Percentiles rank a stretch among this genome's conserved stretches.
These are phyloP conservation scores for Russula compacta DNA, from an alignment of 768 basidiomycete genomes.

Conservation along the genomic window DNA sequence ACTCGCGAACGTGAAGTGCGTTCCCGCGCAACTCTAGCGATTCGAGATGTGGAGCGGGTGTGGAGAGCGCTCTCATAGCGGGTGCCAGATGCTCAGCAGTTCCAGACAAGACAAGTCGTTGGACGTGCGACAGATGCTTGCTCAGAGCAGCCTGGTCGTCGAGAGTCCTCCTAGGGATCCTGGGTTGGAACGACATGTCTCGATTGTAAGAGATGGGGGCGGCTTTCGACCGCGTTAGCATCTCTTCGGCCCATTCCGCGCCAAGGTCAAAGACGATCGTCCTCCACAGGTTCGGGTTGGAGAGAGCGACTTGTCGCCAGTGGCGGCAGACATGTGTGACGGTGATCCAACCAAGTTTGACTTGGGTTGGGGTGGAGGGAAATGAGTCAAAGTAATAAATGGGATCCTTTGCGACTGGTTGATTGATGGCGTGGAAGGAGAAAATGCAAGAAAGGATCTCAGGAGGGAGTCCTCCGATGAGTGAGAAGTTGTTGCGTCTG, in stretches of 20 bases:
- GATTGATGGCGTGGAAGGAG: neutral
- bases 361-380: neutral
- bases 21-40: neutral
- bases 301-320: constrained; percentile 3
- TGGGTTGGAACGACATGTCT: neutral
- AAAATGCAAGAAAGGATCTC: constrained; percentile 2
- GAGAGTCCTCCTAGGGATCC: neutral
- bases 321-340: constrained; percentile 2
- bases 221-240: neutral
- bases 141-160: neutral
- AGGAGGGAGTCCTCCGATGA: constrained; percentile 1
- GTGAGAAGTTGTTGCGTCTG: neutral
- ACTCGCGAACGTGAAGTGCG: neutral
- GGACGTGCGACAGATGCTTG: neutral
- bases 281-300: neutral
- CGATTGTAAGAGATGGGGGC: neutral
- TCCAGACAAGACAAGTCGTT: neutral
- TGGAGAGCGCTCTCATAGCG: neutral
- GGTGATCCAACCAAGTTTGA: constrained; percentile 3
- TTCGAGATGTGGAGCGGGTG: neutral
- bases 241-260: neutral
- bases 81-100: neutral
- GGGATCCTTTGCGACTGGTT: neutral
- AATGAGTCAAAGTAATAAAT: neutral
- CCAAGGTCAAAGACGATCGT: neutral